Conservation (phyloP, 2,329 filamentous ascomycete species). For the Esteya vermicola region DNA sequence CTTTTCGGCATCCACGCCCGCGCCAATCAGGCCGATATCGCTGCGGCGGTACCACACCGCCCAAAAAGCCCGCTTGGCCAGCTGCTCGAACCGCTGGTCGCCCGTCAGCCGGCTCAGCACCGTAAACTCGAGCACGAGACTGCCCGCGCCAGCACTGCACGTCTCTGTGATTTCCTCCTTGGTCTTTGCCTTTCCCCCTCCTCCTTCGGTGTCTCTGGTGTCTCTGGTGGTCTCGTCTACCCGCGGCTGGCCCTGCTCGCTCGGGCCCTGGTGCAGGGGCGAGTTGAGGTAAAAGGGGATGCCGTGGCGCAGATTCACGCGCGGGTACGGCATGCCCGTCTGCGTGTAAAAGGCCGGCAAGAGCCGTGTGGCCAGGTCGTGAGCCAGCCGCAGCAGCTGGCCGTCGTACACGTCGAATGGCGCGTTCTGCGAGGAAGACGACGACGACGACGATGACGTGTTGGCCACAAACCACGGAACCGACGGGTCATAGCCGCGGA, state of each 20-base stretch:
- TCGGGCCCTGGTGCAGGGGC: slow-evolving; percentile 49
- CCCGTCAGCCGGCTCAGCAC: slow-evolving; percentile 79
- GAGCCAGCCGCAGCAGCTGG: slow-evolving; percentile 76
- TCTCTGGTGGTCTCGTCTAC: not conserved
- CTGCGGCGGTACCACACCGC: slow-evolving; percentile 86
- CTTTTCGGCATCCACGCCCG: slow-evolving; percentile 76
- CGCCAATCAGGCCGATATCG: slow-evolving; percentile 73
- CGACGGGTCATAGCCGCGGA: slow-evolving; percentile 51
- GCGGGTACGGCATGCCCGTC: slow-evolving; percentile 85
- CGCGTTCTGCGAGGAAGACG: no score
- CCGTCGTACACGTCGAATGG: no score
- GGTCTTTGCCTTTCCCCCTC: slow-evolving; percentile 24
- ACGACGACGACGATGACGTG: no score
- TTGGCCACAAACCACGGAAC: no score
- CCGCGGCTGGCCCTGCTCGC: slow-evolving; percentile 23
- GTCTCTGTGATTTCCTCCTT: slow-evolving; percentile 73
- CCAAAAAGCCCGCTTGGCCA: slow-evolving; percentile 90
- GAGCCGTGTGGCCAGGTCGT: slow-evolving; percentile 70
- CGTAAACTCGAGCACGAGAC: slow-evolving; percentile 84
- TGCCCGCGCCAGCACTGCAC: slow-evolving; percentile 93
- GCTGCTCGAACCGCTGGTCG: slow-evolving; percentile 73
- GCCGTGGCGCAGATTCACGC: slow-evolving; percentile 80
- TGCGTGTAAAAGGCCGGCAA: slow-evolving; percentile 84
- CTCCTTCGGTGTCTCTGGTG: slow-evolving; percentile 14
- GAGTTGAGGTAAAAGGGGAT: slow-evolving; percentile 83